Evolutionary conservation across 83 land plant species (phyloP), one percentile per base, ranked within the genome.

Genomic region (Diphasiastrum complanatum): DNA sequence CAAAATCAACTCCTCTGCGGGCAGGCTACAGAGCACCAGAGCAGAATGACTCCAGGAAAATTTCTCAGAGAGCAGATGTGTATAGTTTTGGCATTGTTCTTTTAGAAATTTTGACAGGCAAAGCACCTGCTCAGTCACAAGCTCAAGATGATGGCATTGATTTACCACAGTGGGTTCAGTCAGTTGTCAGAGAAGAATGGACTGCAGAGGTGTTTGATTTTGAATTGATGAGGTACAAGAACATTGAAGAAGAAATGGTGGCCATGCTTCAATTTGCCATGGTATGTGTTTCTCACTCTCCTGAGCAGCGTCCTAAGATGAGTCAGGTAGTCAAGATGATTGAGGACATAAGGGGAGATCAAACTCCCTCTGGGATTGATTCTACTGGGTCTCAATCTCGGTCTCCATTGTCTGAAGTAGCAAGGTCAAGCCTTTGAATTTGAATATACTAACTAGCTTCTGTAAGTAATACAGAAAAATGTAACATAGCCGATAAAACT

Each of bases 221-320:
- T 0, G 59, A 55, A 35, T 35, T 55, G 38, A 55, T 55, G 59
- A 55, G 43, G 34, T 55, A 55, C 27, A 55, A 30, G 19, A 30
- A 55, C 59, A 55, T 55, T 30, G 59, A 55, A 30, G 59, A 55
- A 35, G 59, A 55, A 0, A 55, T 55, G 59, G 59, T 55, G 59
- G 59, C 34, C 11, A 20, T 55, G 87, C 86, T 86, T 6, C 86
- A 83, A 36, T 73, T 83, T 18, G 86, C 68, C 31, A 59, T 86
- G 74, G 86, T 77, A 1, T 86, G 86, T 53, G 86, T 80, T 38
- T 72, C 80, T 29, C 60, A 59, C 32, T 51, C 66, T 53, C 84
- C 86, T 1, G 91, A 86, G 45, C 69, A 71, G 72, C 64, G 91
- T 67, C 87, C 87, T 1, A 55, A 72, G 40, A 86, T 86, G 91